Base-by-base conservation (phyloP, 768 basidiomycete genomes). In the Agrocybe pediades region DNA sequence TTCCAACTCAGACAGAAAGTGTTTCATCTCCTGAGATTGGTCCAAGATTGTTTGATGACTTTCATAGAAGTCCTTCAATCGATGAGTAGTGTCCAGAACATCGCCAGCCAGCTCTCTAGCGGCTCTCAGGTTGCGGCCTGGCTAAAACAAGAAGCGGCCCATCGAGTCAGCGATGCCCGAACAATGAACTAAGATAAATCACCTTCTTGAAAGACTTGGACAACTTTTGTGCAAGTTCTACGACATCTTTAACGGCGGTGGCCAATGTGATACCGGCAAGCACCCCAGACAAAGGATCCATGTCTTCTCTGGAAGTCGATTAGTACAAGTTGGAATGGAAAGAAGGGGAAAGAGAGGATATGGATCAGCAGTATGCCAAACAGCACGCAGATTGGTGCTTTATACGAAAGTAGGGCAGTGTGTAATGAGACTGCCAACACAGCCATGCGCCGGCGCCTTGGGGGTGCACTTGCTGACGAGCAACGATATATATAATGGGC, bases 21-120 rank as follows among this genome's bases (percentile, higher is more conserved):
- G 24, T 41, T 51, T 54, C 46, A 51, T 42, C 6, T 54, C 57
- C 11, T 23, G 6, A 17, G 57, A 51, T 2, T 42, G n/a, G 48
- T 51, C 49, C 7, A 54, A 30, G 1, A 58, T 41, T 0, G 29
- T 42, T 19, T 44, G 41, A 44, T 58, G 49, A 19, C 47, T 41
- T n/a, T 58, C 45, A 27, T 46, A 54, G 17, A 58, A 48, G n/a
- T 43, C 44, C 42, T 58, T 50, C 5, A 58, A 20, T 36, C 53
- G 41, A 3, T 29, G 17, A 11, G 49, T 25, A 9, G 56, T 45
- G n/a, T 44, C 41, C 9, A 44, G 30, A 4, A 58, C 42, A 16
- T 51, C 53, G 1, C 53, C n/a, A 1, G 57, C 45, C n/a, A 55
- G 25, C 15, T 23, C 29, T 24, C 46, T 49, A 2, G 53, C 27